Evolutionary conservation across 768 basidiomycete genomes (phyloP), one percentile per base, ranked within the genome.

Genomic region (Gautieria morchelliformis): DNA sequence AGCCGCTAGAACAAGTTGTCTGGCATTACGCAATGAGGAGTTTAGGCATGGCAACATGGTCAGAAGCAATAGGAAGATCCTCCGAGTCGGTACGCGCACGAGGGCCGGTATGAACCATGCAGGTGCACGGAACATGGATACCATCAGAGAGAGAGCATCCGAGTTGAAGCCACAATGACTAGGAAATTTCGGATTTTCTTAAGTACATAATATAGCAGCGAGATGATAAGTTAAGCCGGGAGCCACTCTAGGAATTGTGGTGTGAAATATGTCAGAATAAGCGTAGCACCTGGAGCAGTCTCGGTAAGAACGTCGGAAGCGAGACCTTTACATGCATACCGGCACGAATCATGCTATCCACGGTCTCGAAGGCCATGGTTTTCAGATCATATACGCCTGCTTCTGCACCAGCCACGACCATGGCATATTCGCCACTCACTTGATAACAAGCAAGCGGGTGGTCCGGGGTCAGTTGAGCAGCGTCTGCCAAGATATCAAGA

Each of bases 361-460:
- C 81, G 8, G 82, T 86, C 74, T 99, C 96, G 60, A 96, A 93
- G 14, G 94, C 95, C 94, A 97, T 94, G 24, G 81, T 80, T 62
- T 80, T 85, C 59, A 98, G 73, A 59, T 89, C 88, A 65, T 95
- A 98, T n/a, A 98, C 88, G 11, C 95, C 95, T 3, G 92, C 91
- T 4, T 77, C 75, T 9, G 96, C 96, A 37, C 94, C 96, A 0
- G 96, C 95, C 56, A 88, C 86, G 32, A 99, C 76, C 96, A 98
- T 98, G 10, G 95, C 93, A 62, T 89, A 98, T 70, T 98, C 96
- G 3, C 96, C 96, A 56, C 91, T 93, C 51, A 99, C 96, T 71
- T 94, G 90, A 70, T 98, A 99, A 65, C 89, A 92, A 0, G 96
- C 96, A n/a, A 96, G 77, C 2, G 95, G 95, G 64, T 90, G 87